Base-by-base conservation (phyloP, 1,284 basidiomycete species). In the Erythrobasidium hasegawianum region DNA sequence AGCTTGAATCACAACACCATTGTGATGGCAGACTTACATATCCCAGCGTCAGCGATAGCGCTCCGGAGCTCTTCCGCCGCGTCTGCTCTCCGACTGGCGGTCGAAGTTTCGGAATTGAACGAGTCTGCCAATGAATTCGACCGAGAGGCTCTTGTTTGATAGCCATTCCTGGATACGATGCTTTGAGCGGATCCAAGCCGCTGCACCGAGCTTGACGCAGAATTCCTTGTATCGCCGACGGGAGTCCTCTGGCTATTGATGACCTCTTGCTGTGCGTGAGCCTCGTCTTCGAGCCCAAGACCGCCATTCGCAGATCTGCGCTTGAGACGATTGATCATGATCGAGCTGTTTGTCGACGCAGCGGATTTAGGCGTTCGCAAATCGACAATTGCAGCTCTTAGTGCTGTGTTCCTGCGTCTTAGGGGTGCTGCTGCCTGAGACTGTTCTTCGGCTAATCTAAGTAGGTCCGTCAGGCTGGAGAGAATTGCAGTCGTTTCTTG, bases 121-220 rank as follows among this genome's bases (percentile, higher is more conserved):
- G 62, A 65, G 8, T 65, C 62, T 24, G 62, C 56, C 8, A 65
- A 5, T 8, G 62, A 65, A 18, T 58, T 65, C 14, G 62, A 57
- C 14, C 62, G 41, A 9, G 62, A 65, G 1, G 55, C 14, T 5
- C 62, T 16, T 27, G 43, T n/a, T 7, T 3, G 13, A 4, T 16
- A 27, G 8, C 39, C 56, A 20, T 40, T 55, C 16, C 14, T 4
- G 26, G 55, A 16, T 11, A 2, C 16, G 22, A 50, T 26, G 29
- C 56, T 65, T 14, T 58, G 55, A 18, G 16, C 50, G 13, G 62
- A 65, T 16, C 29, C 45, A n/a, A 33, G 50, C n/a, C 56, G 26
- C 43, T 47, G 43, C 43, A 47, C 22, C 33, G 33, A 33, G 33
- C 33, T 33, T 11, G 33, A n/a, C n/a, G n/a, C 33, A 11, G 33